Evolutionary conservation across 2,329 filamentous ascomycete genomes (phyloP), one percentile per base, ranked within the genome.

Genomic region (Diaporthe humulicola): DNA sequence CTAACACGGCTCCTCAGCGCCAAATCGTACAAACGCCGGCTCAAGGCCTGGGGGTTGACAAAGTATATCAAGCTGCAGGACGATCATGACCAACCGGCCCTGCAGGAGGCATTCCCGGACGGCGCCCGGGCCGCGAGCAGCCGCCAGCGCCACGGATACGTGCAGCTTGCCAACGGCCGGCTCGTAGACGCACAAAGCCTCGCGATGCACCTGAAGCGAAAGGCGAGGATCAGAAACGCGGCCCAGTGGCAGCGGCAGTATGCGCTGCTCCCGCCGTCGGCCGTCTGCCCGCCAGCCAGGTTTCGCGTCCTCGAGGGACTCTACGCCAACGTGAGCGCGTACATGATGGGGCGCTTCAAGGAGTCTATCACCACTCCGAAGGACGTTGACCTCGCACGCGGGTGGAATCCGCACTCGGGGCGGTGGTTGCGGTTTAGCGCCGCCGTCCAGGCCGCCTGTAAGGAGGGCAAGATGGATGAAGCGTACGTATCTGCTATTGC

Each of bases 151-250:
- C 36, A 28, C n/a, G 36, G n/a, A 4, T 60, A 60, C 12, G 36
- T 60, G 36, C n/a, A 12, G 9, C 57, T 60, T n/a, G 5, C 57
- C n/a, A 60, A 60, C 36, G 57, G 57, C 57, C 57, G 19, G 22
- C 57, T 60, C 36, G 57, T 60, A 25, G 36, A 60, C 19, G 36
- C 57, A 28, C 14, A 60, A 0, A 60, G 36, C 57, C 36, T 60
- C 57, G 57, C 57, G 22, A 60, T 28, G 57, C 57, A 60, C 36
- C n/a, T 60, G 57, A 38, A 14, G 57, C 57, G 57, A 14, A 60
- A 60, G 57, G 57, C 57, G 17, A 60, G 57, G n/a, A 8, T 3
- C 36, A 60, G 17, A 10, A 40, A 60, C 36, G 22, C 22, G 19
- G n/a, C 22, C 36, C 57, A 60, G 57, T 38, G 57, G 57, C 15